Conservation (phyloP, 306 rosid species). For the Vigna angularis region DNA sequence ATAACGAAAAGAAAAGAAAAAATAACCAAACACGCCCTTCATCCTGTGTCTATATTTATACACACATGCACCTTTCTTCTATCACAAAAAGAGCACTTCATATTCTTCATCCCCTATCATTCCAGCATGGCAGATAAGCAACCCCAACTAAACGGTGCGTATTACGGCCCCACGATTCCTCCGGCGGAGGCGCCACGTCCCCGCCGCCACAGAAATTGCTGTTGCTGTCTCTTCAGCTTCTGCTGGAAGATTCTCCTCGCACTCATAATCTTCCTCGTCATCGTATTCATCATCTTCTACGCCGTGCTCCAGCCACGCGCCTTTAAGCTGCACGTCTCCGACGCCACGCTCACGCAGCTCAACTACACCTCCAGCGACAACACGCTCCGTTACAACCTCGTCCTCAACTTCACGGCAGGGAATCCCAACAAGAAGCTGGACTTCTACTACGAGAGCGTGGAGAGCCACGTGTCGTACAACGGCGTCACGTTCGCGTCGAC, state of each 20-base stretch:
- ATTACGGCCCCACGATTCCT: slow-evolving; percentile 39
- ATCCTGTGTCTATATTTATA: background rate
- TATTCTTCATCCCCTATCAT: background rate
- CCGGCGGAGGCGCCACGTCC: background rate
- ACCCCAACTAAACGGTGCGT: slow-evolving; percentile 42
- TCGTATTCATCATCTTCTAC: slow-evolving; percentile 55
- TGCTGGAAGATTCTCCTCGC: slow-evolving; percentile 51
- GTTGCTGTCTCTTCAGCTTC: slow-evolving; percentile 55
- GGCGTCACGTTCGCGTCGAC: slow-evolving; percentile 30
- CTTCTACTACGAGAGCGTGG: slow-evolving; percentile 51
- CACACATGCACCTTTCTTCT: background rate
- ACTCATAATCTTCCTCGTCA: slow-evolving; percentile 39
- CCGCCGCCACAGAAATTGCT: slow-evolving; percentile 11
- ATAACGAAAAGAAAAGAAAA: background rate
- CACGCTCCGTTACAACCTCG: slow-evolving; percentile 48
- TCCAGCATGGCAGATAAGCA: slow-evolving; percentile 6
- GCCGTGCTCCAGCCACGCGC: slow-evolving; percentile 59
- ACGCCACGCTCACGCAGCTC: slow-evolving; percentile 68
- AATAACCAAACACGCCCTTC: background rate
- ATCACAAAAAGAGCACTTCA: background rate
- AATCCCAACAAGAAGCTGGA: slow-evolving; percentile 54
- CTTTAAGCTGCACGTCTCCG: slow-evolving; percentile 56
- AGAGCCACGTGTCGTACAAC: slow-evolving; percentile 46
- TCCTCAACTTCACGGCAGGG: slow-evolving; percentile 54
- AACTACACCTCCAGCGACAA: slow-evolving; percentile 41